Evolutionary conservation across 345 rosid species (phyloP).

Genomic region (Lumnitzera littorea): DNA sequence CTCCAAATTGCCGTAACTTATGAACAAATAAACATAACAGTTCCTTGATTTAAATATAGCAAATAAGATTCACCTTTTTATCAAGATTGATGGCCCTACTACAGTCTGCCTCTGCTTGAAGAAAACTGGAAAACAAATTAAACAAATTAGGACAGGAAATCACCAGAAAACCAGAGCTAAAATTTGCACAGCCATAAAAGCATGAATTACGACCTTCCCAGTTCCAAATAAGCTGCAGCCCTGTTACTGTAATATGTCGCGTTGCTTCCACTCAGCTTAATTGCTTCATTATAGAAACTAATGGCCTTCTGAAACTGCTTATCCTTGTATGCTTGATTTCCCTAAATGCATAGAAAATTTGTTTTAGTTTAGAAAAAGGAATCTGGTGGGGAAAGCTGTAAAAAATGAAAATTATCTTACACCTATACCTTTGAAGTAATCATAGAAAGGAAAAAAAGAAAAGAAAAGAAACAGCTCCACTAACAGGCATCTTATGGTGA

Average conservation of each 20-base stretch:
- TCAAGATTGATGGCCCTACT: slow-evolving; percentile 75
- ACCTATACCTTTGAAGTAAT: no score
- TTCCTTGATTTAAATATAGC: neutral
- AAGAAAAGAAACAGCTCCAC: no score
- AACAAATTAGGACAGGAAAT: slow-evolving; percentile 9
- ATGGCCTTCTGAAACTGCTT: slow-evolving; percentile 82
- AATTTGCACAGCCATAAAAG: neutral
- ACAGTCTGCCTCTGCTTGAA: slow-evolving; percentile 88
- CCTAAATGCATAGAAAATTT: slow-evolving; percentile 28
- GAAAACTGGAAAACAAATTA: slow-evolving; percentile 60
- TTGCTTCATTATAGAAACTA: slow-evolving; percentile 77
- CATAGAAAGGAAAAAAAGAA: no score
- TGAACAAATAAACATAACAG: neutral
- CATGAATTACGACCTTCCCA: slow-evolving; percentile 45
- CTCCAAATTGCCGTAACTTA: neutral
- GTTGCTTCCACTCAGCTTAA: slow-evolving; percentile 62
- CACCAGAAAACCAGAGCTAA: neutral
- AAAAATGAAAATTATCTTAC: no score
- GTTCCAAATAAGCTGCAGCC: slow-evolving; percentile 92
- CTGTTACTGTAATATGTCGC: slow-evolving; percentile 94
- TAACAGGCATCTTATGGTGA: no score
- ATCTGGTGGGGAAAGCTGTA: no score
- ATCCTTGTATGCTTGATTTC: slow-evolving; percentile 91
- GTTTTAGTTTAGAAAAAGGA: no score
- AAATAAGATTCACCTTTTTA: slow-evolving; percentile 50